Evolutionary conservation across 2,329 filamentous ascomycete genomes (phyloP), one percentile per base, ranked within the genome.

Genomic region (Aspergillus tubingensis): DNA sequence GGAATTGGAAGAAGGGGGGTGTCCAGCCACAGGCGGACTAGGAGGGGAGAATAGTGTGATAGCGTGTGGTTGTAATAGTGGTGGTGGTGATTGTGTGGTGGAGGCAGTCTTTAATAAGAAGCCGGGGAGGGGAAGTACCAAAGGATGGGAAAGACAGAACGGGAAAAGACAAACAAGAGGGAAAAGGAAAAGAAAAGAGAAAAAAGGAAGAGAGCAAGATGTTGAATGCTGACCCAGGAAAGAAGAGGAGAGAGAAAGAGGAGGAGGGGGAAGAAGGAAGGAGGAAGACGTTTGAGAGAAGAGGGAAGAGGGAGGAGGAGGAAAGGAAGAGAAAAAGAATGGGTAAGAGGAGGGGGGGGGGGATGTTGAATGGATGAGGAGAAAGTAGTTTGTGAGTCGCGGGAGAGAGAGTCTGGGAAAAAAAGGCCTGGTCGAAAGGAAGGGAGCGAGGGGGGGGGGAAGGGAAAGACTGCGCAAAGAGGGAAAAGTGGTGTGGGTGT

Each of bases 21-120:
- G 71, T 76, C 76, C 76, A 77, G 76, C 76, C 76, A 75, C 75
- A 72, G 75, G 73, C 72, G 70, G 73, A 76, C 68, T 55, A 58
- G 60, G 60, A 61, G 57, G 55, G 55, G 58, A 54, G 44, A 63
- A 62, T 61, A 36, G 57, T 60, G 51, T 36, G 32, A 36, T 36
- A 36, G 32, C 32, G 32, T 11, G 32, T 36, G 10, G 10, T 36
- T 13, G 11, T 36, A 13, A 5, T 36, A 36, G 32, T 36, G 11
- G 10, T 62, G 36, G 57, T 61, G 48, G 38, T 43, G 43, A 44
- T 57, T 43, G 60, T 59, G 51, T 19, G 30, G 30, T 32, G 32
- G 41, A 44, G 48, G 32, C 32, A 36, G 32, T 36, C 57, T 61
- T 49, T 44, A 44, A 36, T 19, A 43, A 54, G 23, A 43, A 62